Evolutionary conservation across 768 basidiomycete genomes (phyloP).

Genomic region (Calocybe gangraenosa): DNA sequence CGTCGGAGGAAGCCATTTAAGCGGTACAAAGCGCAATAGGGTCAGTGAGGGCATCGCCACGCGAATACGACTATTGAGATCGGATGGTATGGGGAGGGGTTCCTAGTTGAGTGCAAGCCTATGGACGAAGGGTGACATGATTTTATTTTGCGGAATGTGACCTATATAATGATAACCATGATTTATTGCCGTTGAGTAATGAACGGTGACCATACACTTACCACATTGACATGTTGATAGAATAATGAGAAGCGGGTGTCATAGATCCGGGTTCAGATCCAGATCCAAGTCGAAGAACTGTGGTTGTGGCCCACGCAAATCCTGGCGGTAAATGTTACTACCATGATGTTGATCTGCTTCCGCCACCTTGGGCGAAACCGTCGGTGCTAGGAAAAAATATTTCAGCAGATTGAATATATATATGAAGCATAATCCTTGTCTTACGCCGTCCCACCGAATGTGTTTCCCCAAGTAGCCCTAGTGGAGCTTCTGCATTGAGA

Average conservation of each 20-base stretch:
- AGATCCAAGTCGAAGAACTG: conserved; percentile 77
- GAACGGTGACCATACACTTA: too few relatives aligned
- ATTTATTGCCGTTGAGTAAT: too few relatives aligned
- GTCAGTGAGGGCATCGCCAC: conserved; percentile 21
- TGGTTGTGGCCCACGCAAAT: conserved; percentile 55
- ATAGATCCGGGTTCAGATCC: conserved; percentile 82
- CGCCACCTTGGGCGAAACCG: conserved; percentile 52
- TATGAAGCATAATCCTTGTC: conserved; percentile 17
- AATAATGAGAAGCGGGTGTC: neutral
- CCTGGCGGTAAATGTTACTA: conserved; percentile 68
- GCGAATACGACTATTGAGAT: conserved; percentile 26
- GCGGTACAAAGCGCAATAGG: conserved; percentile 5
- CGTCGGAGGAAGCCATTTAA: conserved; percentile 13
- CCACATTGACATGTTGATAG: too few relatives aligned
- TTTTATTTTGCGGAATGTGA: too few relatives aligned
- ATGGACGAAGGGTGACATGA: too few relatives aligned
- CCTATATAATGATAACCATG: too few relatives aligned
- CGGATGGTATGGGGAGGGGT: neutral
- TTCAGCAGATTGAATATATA: conserved; percentile 5
- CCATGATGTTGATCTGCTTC: conserved; percentile 48
- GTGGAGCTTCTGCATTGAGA: conserved; percentile 75
- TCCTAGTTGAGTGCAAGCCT: too few relatives aligned
- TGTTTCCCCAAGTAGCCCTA: conserved; percentile 75
- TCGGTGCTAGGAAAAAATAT: conserved; percentile 42
- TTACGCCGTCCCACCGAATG: conserved; percentile 76